A percentile compares a stretch with the other conserved stretches of the same genome.
These are phyloP conservation scores for Penicillium sumatraense DNA, from an alignment of 2,329 filamentous ascomycete genomes.

Conservation along the genomic window DNA sequence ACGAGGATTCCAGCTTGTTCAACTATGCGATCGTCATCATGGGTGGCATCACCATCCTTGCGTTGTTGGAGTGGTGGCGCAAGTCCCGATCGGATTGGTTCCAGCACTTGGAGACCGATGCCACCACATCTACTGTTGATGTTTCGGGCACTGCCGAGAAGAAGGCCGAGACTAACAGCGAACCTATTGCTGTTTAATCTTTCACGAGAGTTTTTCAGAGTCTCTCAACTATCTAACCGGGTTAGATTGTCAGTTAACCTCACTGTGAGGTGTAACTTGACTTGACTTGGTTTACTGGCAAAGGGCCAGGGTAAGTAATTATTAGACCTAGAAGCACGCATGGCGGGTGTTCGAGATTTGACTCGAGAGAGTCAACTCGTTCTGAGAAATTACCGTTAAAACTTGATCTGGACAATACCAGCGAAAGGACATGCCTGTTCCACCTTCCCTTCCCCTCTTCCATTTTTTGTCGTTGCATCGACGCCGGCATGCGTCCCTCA, in stretches of 20 bases:
- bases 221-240: neutral
- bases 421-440: constrained; percentile 74
- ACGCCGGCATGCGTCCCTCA: neutral
- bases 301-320: constrained; percentile 23
- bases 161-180: neutral
- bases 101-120: constrained; percentile 20
- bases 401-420: constrained; percentile 98
- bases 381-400: constrained; percentile 82
- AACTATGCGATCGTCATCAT: constrained; percentile 51
- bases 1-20: constrained; percentile 27
- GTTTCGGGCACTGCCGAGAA: constrained; percentile 6
- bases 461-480: constrained; percentile 13
- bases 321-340: constrained; percentile 20
- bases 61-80: constrained; percentile 27
- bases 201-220: neutral
- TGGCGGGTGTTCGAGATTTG: constrained; percentile 31
- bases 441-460: constrained; percentile 10
- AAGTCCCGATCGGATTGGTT: constrained; percentile 27
- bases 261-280: neutral
- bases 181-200: constrained; percentile 8
- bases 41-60: constrained; percentile 42
- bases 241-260: neutral
- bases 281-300: neutral
- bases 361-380: constrained; percentile 27
- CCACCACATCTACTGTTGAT: constrained; percentile 15